These are phyloP conservation scores for Tetraselmis striata DNA, from an alignment of 139 green algal genomes.

Conservation along the genomic window DNA sequence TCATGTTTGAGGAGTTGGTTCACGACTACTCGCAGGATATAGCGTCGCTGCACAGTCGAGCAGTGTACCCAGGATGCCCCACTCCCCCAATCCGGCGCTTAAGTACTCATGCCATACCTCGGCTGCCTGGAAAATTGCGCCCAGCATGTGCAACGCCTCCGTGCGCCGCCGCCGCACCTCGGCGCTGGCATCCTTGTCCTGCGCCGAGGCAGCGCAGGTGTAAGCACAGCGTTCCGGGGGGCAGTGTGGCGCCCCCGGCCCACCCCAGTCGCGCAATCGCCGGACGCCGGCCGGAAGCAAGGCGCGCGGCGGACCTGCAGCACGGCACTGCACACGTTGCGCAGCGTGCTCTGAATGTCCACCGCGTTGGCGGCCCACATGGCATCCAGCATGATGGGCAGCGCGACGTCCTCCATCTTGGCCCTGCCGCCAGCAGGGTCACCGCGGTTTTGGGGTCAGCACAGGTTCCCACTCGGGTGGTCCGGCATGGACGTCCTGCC, in stretches of 20 bases:
- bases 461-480: too few relatives aligned
- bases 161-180: slow-evolving; percentile 32
- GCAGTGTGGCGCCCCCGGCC: not conserved
- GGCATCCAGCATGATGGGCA: slow-evolving; percentile 83
- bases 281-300: too few relatives aligned
- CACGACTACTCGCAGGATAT: too few relatives aligned
- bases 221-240: not conserved
- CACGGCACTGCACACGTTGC: slow-evolving; percentile 49
- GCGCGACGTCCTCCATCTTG: slow-evolving; percentile 58
- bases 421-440: too few relatives aligned
- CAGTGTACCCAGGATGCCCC: too few relatives aligned
- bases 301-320: slow-evolving; percentile 6
- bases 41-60: too few relatives aligned
- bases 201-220: not conserved
- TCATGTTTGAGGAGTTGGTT: too few relatives aligned
- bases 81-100: too few relatives aligned
- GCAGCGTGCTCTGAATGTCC: slow-evolving; percentile 82
- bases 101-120: not conserved
- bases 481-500: too few relatives aligned
- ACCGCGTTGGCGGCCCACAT: slow-evolving; percentile 88
- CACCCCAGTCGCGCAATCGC: too few relatives aligned
- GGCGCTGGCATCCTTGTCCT: slow-evolving; percentile 12
- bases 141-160: slow-evolving; percentile 42
- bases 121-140: slow-evolving; percentile 45
- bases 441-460: too few relatives aligned